phyloP scores from a whole-genome alignment of 2,329 filamentous ascomycete genomes.

The Xylaria sp. region DNA sequence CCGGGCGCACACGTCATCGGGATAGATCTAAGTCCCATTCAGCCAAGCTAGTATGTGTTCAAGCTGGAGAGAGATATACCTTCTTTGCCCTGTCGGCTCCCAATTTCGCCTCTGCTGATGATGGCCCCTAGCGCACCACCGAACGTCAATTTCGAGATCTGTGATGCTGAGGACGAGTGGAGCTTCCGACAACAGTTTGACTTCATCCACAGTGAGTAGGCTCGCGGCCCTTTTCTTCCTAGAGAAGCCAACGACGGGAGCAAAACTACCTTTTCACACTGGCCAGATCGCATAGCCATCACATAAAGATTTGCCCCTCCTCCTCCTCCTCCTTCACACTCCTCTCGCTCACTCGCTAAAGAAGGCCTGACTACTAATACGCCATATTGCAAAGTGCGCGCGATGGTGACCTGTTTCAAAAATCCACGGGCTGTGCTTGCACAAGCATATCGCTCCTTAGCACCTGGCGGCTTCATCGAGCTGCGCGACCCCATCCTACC shows the following conservation, averaged over 20 bases:
- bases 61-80: background rate
- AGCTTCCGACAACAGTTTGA: constrained; percentile 31
- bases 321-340: too few species aligned
- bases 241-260: background rate
- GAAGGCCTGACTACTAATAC: background rate
- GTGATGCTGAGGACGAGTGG: constrained; percentile 39
- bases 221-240: background rate
- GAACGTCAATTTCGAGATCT: constrained; percentile 38
- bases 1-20: constrained; percentile 29
- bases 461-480: constrained; percentile 37
- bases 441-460: constrained; percentile 28
- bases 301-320: too few species aligned
- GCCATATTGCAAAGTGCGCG: constrained; percentile 25
- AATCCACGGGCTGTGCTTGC: constrained; percentile 31
- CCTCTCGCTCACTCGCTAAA: background rate
- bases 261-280: background rate
- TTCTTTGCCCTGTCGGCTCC: background rate
- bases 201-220: constrained; percentile 32
- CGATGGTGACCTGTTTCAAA: constrained; percentile 34
- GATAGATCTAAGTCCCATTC: constrained; percentile 35
- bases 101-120: background rate
- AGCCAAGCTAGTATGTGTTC: constrained; percentile 30
- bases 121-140: constrained; percentile 27
- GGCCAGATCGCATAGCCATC: background rate
- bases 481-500: constrained; percentile 37